Conservation (phyloP, 352 stramenopile species). For the Detonula confervacea region DNA sequence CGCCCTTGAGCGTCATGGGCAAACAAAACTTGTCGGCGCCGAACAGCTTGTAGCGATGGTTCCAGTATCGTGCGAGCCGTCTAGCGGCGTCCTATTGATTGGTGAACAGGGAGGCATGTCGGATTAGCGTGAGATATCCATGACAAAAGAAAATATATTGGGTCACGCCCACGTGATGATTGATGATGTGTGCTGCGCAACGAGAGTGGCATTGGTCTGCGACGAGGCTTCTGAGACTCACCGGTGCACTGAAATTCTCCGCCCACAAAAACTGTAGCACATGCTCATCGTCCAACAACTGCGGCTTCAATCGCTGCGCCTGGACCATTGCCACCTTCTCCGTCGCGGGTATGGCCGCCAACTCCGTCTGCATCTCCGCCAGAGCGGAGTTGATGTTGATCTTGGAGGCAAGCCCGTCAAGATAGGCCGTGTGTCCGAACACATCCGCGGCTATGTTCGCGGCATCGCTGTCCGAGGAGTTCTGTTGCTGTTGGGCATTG, state of each 20-base stretch:
- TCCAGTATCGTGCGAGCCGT: constrained; percentile 47
- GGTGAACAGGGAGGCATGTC: not conserved
- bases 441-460: constrained; percentile 15
- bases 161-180: no score
- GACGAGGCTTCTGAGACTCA: constrained; percentile 15
- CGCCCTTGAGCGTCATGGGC: constrained; percentile 42
- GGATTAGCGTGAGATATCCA: not conserved
- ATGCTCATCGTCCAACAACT: constrained; percentile 41
- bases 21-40: constrained; percentile 41
- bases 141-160: no score
- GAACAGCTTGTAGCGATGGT: constrained; percentile 36
- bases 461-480: not conserved
- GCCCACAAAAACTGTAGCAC: constrained; percentile 43
- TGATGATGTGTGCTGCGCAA: no score
- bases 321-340: constrained; percentile 33
- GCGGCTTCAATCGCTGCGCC: constrained; percentile 28
- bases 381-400: constrained; percentile 12
- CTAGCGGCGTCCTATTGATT: constrained; percentile 24
- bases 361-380: constrained; percentile 13
- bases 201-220: no score
- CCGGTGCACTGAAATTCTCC: constrained; percentile 33
- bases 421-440: constrained; percentile 13
- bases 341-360: constrained; percentile 17
- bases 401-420: not conserved
- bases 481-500: not conserved